Percentiles rank a stretch among this genome's conserved stretches.
These are phyloP conservation scores for Alternaria sp. DNA, from an alignment of 2,329 filamentous ascomycete species.

Conservation along the genomic window DNA sequence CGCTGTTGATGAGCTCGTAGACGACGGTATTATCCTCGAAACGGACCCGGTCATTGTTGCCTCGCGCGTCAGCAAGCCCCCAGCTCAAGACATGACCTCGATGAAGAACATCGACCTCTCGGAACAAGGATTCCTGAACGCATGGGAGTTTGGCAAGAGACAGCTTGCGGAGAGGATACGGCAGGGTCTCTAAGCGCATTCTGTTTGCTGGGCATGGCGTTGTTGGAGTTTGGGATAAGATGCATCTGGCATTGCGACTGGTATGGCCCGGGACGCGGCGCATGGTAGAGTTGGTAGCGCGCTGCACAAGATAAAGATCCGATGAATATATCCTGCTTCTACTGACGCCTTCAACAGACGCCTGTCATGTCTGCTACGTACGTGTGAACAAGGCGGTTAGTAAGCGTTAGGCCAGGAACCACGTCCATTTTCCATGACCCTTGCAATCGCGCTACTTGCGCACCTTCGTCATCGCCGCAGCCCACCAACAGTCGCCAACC, in stretches of 20 bases:
- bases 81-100: slow-evolving; percentile 84
- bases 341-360: slow-evolving; percentile 13
- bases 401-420: slow-evolving; percentile 25
- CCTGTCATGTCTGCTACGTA: not conserved
- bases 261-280: slow-evolving; percentile 17
- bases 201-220: slow-evolving; percentile 37
- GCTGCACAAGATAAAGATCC: slow-evolving; percentile 8
- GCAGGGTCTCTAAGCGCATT: slow-evolving; percentile 64
- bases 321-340: slow-evolving; percentile 14
- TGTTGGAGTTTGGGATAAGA: slow-evolving; percentile 38
- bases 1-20: slow-evolving; percentile 82
- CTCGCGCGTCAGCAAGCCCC: slow-evolving; percentile 90
- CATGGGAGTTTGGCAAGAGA: slow-evolving; percentile 91
- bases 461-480: slow-evolving; percentile 42
- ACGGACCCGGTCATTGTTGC: slow-evolving; percentile 95
- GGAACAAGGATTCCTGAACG: slow-evolving; percentile 93
- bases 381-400: slow-evolving; percentile 10
- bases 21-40: slow-evolving; percentile 87
- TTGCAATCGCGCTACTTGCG: slow-evolving; percentile 31
- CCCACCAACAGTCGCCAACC: slow-evolving; percentile 29
- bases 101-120: slow-evolving; percentile 95
- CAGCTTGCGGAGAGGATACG: slow-evolving; percentile 91
- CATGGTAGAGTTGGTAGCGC: slow-evolving; percentile 21
- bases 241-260: slow-evolving; percentile 27
- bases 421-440: slow-evolving; percentile 29